These are phyloP conservation scores for Pseudogymnoascus sp. DNA, from an alignment of 2,329 filamentous ascomycete genomes.

Conservation along the genomic window DNA sequence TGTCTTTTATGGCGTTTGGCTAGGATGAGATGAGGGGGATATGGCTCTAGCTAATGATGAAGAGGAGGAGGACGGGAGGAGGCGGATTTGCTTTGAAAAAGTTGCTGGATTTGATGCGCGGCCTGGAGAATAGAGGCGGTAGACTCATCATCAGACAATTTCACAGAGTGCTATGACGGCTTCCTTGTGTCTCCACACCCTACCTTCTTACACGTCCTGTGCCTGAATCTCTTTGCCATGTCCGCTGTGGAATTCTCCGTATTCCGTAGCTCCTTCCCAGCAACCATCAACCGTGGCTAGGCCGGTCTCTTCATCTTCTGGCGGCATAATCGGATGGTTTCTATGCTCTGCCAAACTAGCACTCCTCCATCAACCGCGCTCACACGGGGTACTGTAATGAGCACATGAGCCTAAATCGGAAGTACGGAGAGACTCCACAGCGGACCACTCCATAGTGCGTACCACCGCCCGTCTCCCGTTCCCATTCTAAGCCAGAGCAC, in stretches of 20 bases:
- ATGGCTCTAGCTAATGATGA: background rate
- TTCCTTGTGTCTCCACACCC: background rate
- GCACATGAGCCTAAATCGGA: background rate
- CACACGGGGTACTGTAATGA: background rate
- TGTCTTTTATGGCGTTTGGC: background rate
- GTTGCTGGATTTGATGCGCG: background rate
- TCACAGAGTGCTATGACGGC: background rate
- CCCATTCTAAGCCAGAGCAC: background rate
- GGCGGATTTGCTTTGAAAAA: background rate
- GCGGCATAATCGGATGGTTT: background rate
- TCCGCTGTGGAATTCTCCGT: background rate
- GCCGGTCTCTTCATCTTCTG: background rate
- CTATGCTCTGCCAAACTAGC: background rate
- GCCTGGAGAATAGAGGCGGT: background rate
- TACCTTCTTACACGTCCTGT: background rate
- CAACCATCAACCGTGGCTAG: background rate
- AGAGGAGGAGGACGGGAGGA: background rate
- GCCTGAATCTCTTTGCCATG: background rate
- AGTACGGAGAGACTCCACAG: background rate
- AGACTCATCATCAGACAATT: constrained; percentile 1
- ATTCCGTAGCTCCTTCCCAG: background rate
- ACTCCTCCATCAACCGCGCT: background rate
- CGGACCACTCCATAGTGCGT: background rate
- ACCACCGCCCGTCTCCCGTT: background rate
- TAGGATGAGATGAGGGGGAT: background rate